Base-by-base conservation (phyloP, 2,329 filamentous ascomycete species). In the Exophiala xenobiotica region DNA sequence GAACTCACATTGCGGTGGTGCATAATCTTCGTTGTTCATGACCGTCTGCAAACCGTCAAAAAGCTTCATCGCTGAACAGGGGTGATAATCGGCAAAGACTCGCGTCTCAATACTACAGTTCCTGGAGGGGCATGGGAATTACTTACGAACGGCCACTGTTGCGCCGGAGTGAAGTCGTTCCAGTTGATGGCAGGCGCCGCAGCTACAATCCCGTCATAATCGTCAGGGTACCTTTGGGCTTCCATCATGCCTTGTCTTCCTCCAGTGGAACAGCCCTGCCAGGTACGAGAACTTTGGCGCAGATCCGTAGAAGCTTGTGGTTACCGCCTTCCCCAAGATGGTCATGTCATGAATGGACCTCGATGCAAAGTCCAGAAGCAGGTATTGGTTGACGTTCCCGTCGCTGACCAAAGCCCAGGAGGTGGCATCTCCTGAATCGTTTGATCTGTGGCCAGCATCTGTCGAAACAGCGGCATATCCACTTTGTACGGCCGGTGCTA, bases 171-270 rank as follows among this genome's bases (percentile, higher is more conserved):
- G 66, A 70, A 16, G 58, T 57, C 6, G 63, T 60, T 7, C 51
- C 50, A 58, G 26, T 54, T 19, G 9, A 53, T 53, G 29, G 63
- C 1, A 67, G 63, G 62, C 2, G 61, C 51, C 9, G 29, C 51
- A 12, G 61, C 63, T 2, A 65, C 43, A 35, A 65, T 61, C 1
- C 63, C 63, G 29, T 65, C 61, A 20, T 60, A 65, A n/a, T 55
- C 38, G 2, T 24, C 41, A 0, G 63, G 63, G 29, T 63, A 58
- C 7, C 49, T 33, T 24, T 29, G 62, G 43, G 2, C 74, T 5
- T 74, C 73, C 44, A 78, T 78, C 29, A 81, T 67, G 2, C 79
- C 81, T 67, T 83, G 78, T 0, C 81, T 70, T 1, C 82, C 81
- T 5, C 82, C 81, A 0, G 79, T 77, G 0, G 79, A 83, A 60